A percentile compares a stretch with the other conserved stretches of the same genome.
phyloP scores from a whole-genome alignment of 2,329 filamentous ascomycete genomes.

The Paradendryphiella salina region DNA sequence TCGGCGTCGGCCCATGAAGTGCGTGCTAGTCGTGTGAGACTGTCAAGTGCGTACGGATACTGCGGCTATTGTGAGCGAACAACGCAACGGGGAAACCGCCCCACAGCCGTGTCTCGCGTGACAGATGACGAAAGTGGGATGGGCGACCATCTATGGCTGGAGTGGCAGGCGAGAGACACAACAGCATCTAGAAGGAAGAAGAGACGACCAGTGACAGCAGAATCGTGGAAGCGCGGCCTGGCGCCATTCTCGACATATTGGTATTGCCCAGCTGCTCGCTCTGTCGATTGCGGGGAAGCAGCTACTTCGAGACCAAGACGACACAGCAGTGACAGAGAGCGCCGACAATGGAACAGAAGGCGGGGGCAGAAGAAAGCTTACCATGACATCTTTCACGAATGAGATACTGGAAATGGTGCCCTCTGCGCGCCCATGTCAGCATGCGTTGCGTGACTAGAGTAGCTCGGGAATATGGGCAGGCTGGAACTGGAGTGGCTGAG shows the following conservation, averaged over 20 bases:
- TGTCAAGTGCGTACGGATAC: conserved; percentile 76
- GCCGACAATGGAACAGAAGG: not conserved
- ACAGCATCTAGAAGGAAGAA: conserved; percentile 16
- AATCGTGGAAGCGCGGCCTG: conserved; percentile 28
- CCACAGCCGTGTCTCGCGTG: conserved; percentile 32
- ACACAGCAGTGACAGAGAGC: conserved; percentile 4
- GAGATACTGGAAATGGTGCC: conserved; percentile 82
- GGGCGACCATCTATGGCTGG: conserved; percentile 21
- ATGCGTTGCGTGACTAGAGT: conserved; percentile 19
- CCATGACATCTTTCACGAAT: conserved; percentile 80
- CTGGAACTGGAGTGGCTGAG: conserved; percentile 29
- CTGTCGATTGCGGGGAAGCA: conserved; percentile 39
- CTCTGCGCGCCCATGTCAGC: conserved; percentile 57
- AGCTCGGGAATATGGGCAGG: conserved; percentile 15
- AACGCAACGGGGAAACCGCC: conserved; percentile 20
- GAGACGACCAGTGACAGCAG: conserved; percentile 30
- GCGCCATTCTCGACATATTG: conserved; percentile 27
- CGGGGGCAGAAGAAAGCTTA: conserved; percentile 55
- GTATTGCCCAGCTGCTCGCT: conserved; percentile 32
- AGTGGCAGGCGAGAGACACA: conserved; percentile 21
- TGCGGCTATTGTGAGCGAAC: conserved; percentile 49
- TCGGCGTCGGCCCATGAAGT: conserved; percentile 67
- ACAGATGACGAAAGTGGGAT: conserved; percentile 28
- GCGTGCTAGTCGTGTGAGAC: conserved; percentile 65
- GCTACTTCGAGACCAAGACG: conserved; percentile 24